Evolutionary conservation across 306 rosid genomes (phyloP), one percentile per base, ranked within the genome.

Genomic region (Casuarina cunninghamiana): DNA sequence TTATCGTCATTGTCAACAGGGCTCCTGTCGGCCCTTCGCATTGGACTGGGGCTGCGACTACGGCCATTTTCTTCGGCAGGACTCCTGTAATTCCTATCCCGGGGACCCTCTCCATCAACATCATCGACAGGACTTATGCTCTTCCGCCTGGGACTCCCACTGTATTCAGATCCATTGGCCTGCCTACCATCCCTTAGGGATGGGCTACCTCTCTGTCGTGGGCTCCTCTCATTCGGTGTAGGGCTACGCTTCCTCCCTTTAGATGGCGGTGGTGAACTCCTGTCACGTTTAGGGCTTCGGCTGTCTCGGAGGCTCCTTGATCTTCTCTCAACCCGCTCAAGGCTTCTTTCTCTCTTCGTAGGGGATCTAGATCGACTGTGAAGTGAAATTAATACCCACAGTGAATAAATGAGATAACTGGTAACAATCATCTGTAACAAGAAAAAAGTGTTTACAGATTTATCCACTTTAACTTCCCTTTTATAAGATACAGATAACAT

Each of bases 321-420:
- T 73, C 87, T 82, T 83, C 87, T 87, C 49, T 87, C 81, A 16
- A 53, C 57, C 11, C 77, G 74, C 37, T 81, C 88, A 45, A 80
- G 43, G 66, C 88, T 87, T 49, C 91, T 70, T 4, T 78, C 88
- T 57, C 90, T 84, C 78, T 84, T 84, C 46, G 80, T 61, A 0
- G 88, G 88, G 44, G 91, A 87, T 78, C 86, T 75, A 37, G 88
- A 82, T 60, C 75, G 84, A 78, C 91, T 87, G 84, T 46, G 41
- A 4, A 45, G 11, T 10, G 35, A 45, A 69, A 26, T 65, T 19
- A 48, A 7, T 6, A 67, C 6, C 43, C 15, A 66, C 32, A n/a
- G n/a, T 42, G 19, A 43, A 67, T 67, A 42, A 67, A 16, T 66
- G 5, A 66, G 42, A 32, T 42, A 41, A 42, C 49, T 5, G 11